Evolutionary conservation across 768 basidiomycete species (phyloP).

Genomic region (Phylloporus arenicola): DNA sequence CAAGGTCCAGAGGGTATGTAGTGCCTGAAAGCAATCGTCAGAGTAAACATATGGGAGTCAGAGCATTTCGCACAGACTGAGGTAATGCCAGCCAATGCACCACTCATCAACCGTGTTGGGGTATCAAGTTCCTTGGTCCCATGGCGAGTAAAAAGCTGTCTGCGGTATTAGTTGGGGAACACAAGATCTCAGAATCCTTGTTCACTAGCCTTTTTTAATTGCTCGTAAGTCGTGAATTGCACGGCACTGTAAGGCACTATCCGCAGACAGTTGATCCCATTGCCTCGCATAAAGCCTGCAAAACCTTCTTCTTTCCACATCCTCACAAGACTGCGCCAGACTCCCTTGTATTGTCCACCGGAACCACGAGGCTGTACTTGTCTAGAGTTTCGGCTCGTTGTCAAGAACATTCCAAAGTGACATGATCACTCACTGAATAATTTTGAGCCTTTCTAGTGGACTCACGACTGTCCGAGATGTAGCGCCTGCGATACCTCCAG

Average conservation of each 20-base stretch:
- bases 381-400: constrained; percentile 35
- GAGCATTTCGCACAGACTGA: constrained; percentile 71
- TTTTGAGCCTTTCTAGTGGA: constrained; percentile 90
- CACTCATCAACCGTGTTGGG: constrained; percentile 76
- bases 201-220: constrained; percentile 69
- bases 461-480: constrained; percentile 88
- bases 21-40: constrained; percentile 43
- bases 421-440: constrained; percentile 73
- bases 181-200: background rate
- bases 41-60: constrained; percentile 3
- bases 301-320: constrained; percentile 94
- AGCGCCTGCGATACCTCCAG: constrained; percentile 51
- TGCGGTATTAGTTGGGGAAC: constrained; percentile 26
- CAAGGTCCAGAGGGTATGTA: constrained; percentile 91
- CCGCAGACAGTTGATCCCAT: constrained; percentile 84
- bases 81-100: constrained; percentile 89
- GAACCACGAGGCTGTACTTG: constrained; percentile 80
- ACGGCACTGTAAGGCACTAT: constrained; percentile 93
- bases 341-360: constrained; percentile 71
- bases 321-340: constrained; percentile 75
- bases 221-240: constrained; percentile 86
- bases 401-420: background rate
- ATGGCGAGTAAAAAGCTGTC: constrained; percentile 62
- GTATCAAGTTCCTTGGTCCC: constrained; percentile 81
- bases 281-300: constrained; percentile 90